Base-by-base conservation (phyloP, 106 monocot species). In the Dioscorea dumetorum region DNA sequence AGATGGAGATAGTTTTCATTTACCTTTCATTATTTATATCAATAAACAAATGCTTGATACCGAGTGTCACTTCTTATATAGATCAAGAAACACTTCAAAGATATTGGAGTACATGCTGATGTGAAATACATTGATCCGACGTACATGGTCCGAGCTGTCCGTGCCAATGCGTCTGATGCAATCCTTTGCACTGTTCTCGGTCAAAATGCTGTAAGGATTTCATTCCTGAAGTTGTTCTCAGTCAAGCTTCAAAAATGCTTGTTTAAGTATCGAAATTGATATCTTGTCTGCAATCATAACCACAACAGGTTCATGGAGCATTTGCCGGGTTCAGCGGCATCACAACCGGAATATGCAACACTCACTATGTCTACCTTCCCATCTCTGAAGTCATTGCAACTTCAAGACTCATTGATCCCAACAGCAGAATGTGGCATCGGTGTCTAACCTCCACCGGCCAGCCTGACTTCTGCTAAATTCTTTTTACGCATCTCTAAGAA, bases 361-460 rank as follows among this genome's bases (percentile, higher is more conserved):
- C 83, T 5, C 87, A 87, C 33, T 83, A 87, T 41, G 87, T 87
- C 16, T 87, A 83, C 65, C 79, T 87, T 49, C 87, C 87, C 16
- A 80, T 87, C 23, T 49, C 87, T 21, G 87, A 87, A 59, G 87
- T 87, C 49, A 83, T 87, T 24, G 48, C 71, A 24, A 69, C 80
- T 12, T 77, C 74, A 21, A 73, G 77, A 48, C 49, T 24, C 33
- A 74, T 87, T 2, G 67, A 87, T 51, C 83, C 87, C 19, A 87
- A 87, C 68, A 83, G 87, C 82, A 82, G 87, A 24, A 87, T 87
- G 87, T 87, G 87, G 87, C 87, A 87, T 28, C 76, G 87, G 4
- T 83, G 82, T 61, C 70, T 87, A 21, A 87, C 87, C 16, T 87
- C 87, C 24, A 87, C 87, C 1, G 83, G 87, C 58, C 87, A 87